phyloP scores from a whole-genome alignment of 2,329 filamentous ascomycete species.

The Dactylellina parvicollis region DNA sequence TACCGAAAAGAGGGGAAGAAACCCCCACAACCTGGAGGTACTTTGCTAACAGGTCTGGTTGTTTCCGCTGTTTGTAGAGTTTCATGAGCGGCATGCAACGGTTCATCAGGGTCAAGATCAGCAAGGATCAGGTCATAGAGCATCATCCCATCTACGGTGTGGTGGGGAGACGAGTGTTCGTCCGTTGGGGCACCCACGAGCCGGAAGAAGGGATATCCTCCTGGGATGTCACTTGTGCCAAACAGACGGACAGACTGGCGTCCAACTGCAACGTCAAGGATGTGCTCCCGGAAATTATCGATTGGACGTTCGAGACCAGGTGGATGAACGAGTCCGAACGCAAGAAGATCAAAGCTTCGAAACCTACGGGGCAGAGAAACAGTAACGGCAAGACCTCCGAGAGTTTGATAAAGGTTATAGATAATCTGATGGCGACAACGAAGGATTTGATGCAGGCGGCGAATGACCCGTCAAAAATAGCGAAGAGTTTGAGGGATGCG shows the following conservation, averaged over 20 bases:
- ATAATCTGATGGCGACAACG: constrained; percentile 23
- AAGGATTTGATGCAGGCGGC: constrained; percentile 16
- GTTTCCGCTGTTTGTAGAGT: neutral
- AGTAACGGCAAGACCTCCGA: neutral
- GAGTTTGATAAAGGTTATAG: constrained; percentile 17
- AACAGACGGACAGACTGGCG: constrained; percentile 40
- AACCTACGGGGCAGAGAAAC: neutral
- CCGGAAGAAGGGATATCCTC: constrained; percentile 35
- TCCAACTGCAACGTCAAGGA: constrained; percentile 33
- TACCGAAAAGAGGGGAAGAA: no score
- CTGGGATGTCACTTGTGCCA: constrained; percentile 30
- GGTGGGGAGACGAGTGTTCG: constrained; percentile 28
- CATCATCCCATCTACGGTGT: constrained; percentile 31
- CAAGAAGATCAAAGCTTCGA: neutral
- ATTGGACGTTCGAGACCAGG: constrained; percentile 31
- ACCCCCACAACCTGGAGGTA: no score
- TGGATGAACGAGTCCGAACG: constrained; percentile 9
- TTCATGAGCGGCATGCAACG: constrained; percentile 14
- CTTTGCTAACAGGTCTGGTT: constrained; percentile 5
- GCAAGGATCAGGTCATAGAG: constrained; percentile 11
- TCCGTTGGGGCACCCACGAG: constrained; percentile 37
- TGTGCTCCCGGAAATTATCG: constrained; percentile 32
- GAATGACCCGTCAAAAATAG: constrained; percentile 9
- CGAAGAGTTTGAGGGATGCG: neutral
- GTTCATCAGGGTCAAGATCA: constrained; percentile 31